phyloP scores from a whole-genome alignment of 2,329 filamentous ascomycete genomes.

The Apiospora aurea region DNA sequence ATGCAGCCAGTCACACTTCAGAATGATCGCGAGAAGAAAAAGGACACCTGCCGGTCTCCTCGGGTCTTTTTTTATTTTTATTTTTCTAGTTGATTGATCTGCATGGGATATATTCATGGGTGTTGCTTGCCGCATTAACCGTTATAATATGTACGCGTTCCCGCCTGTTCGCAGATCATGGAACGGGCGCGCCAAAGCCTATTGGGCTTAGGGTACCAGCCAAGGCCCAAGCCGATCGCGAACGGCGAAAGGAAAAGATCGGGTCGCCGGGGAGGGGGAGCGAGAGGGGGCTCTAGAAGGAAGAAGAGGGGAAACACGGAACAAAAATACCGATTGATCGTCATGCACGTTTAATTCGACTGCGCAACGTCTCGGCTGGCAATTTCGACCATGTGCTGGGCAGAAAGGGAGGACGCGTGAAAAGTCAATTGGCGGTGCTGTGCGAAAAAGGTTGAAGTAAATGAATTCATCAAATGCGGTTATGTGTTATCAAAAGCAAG shows the following conservation, averaged over 20 bases:
- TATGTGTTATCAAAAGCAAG: neutral
- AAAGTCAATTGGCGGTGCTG: neutral
- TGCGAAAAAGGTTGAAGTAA: neutral
- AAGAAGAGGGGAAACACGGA: neutral
- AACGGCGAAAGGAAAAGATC: neutral
- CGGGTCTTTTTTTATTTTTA: neutral
- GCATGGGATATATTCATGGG: too few relatives aligned
- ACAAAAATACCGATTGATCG: constrained; percentile 13
- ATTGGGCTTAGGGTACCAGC: constrained; percentile 1
- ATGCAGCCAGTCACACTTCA: neutral
- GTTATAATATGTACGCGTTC: neutral
- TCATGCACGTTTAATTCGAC: constrained; percentile 15
- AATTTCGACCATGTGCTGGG: neutral
- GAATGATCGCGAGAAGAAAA: neutral
- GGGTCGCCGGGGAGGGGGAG: neutral
- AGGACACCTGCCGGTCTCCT: neutral
- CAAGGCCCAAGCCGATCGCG: neutral
- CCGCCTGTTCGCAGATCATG: neutral
- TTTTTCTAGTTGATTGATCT: neutral
- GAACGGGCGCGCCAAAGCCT: constrained; percentile 1
- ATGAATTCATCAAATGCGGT: neutral
- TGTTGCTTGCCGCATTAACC: neutral
- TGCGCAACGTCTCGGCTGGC: neutral
- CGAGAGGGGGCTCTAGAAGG: neutral
- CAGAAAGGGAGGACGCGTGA: neutral